Percentiles rank a stretch among this genome's conserved stretches.
These are phyloP conservation scores for Alnus glutinosa DNA, from an alignment of 306 rosid genomes.

Conservation along the genomic window DNA sequence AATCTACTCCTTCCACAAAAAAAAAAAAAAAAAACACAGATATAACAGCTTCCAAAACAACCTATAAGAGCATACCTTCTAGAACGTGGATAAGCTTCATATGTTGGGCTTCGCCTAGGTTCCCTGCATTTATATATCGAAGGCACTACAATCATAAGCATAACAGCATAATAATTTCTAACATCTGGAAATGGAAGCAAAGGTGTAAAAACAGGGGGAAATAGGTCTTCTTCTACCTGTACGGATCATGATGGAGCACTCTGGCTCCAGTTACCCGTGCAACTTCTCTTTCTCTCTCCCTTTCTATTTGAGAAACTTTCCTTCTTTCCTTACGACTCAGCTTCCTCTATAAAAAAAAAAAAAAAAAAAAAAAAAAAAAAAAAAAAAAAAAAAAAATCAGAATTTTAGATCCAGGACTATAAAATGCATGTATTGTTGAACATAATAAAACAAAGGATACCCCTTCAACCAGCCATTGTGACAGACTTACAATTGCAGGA, in stretches of 20 bases:
- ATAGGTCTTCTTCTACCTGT: conserved; percentile 60
- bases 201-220: conserved; percentile 13
- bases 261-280: conserved; percentile 66
- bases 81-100: conserved; percentile 94
- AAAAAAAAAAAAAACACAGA: conserved; percentile 16
- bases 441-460: conserved; percentile 7
- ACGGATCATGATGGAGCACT: conserved; percentile 90
- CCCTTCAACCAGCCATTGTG: conserved; percentile 1
- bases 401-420: conserved; percentile 14
- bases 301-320: conserved; percentile 93
- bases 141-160: conserved; percentile 18
- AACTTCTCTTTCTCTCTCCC: conserved; percentile 95
- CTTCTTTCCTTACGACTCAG: conserved; percentile 97
- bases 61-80: conserved; percentile 53
- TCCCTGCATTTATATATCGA: conserved; percentile 60
- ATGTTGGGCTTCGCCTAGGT: conserved; percentile 89
- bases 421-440: conserved; percentile 10
- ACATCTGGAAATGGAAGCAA: conserved; percentile 18
- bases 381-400: neutral
- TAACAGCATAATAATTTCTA: conserved; percentile 6
- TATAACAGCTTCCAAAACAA: conserved; percentile 13
- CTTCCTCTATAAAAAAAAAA: conserved; percentile 59
- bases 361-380: neutral
- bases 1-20: neutral
- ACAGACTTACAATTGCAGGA: conserved; percentile 87